Evolutionary conservation across 306 rosid species (phyloP).

Genomic region (Medicago ruthenica): DNA sequence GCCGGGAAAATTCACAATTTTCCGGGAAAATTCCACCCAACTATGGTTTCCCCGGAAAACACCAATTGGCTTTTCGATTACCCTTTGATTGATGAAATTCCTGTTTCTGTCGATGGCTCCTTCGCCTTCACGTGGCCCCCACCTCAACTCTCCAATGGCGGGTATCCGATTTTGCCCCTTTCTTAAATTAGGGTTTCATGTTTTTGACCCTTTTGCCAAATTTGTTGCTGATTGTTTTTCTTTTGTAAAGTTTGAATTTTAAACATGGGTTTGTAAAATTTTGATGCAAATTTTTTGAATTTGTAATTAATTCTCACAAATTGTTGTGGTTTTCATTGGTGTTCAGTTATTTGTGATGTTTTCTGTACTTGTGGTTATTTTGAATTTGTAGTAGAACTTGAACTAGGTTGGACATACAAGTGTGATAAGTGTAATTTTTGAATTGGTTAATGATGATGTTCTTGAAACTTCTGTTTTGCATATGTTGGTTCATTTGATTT

Average conservation of each 20-base stretch:
- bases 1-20: constrained; percentile 29
- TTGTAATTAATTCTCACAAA: not conserved
- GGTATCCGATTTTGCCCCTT: constrained; percentile 45
- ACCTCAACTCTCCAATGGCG: constrained; percentile 55
- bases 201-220: not conserved
- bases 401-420: not conserved
- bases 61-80: constrained; percentile 88
- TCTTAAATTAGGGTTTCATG: constrained; percentile 41
- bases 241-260: constrained; percentile 1
- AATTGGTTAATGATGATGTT: constrained; percentile 12
- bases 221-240: constrained; percentile 9
- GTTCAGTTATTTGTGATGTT: constrained; percentile 23
- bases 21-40: not conserved
- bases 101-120: constrained; percentile 60
- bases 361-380: not conserved
- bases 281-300: not conserved
- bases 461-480: not conserved
- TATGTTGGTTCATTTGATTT: not conserved
- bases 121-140: constrained; percentile 80
- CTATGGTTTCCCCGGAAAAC: constrained; percentile 87
- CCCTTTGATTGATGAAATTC: constrained; percentile 73
- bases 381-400: constrained; percentile 36
- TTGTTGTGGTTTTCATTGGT: constrained; percentile 14
- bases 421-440: not conserved
- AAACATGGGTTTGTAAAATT: too few relatives aligned